Base-by-base conservation (phyloP, 2,329 filamentous ascomycete genomes). In the Proliferodiscus dingleyae region DNA sequence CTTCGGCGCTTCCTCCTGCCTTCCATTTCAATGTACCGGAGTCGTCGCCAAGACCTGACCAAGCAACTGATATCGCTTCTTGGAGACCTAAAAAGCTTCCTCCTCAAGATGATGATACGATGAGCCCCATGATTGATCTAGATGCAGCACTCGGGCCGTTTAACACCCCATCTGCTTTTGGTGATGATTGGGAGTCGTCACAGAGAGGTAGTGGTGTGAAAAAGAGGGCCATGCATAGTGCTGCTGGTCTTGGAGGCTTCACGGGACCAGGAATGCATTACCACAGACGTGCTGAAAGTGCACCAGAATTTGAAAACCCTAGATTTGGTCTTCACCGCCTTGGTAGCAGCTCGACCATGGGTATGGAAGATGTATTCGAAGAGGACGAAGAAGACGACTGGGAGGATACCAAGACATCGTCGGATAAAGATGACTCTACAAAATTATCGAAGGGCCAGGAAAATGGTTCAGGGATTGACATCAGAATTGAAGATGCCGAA, bases 111-210 rank as follows among this genome's bases (percentile, higher is more conserved):
- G 79, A 83, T 37, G 87, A 94, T 48, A 65, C 78, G 3, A 76
- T 83, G 42, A 87, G 82, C 60, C 83, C 87, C 6, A 85, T 96
- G 65, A 94, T 98, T 52, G 93, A 98, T 64, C 71, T 98, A 33
- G 93, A 98, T 68, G 91, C 90, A 15, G 93, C 91, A 21, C 75
- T 97, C 1, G 90, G 89, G 2, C 89, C 91, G 0, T 95, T 95
- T 66, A 93, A 94, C 59, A 95, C 89, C 0, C 86, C 87, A 21
- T 70, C 81, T 2, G 71, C 71, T 24, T 72, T 73, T 9, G 82
- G 81, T 47, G 70, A 77, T 2, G 80, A 83, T 49, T 85, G 83
- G 75, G 81, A 85, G 50, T 78, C 80, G 2, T 82, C 81, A 6
- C 80, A 85, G 54, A 72, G 72, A 47, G 73, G 74, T 9, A 46